Evolutionary conservation across 2,329 filamentous ascomycete genomes (phyloP).

Genomic region (Podosphaera leucotricha): DNA sequence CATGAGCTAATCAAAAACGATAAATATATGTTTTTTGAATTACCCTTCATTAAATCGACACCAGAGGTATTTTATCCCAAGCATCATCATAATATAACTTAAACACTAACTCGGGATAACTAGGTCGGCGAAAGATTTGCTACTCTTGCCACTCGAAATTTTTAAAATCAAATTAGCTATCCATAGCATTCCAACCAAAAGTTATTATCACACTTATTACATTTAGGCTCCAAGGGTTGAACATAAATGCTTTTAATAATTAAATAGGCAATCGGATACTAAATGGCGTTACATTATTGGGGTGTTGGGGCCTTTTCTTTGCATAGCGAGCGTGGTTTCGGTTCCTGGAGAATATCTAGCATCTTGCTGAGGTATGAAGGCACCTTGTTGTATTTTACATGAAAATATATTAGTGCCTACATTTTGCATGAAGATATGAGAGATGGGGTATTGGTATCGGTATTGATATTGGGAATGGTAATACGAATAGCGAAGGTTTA

Average conservation of each 20-base stretch:
- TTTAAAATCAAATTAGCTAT: constrained; percentile 3
- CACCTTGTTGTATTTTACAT: constrained; percentile 12
- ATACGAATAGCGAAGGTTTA: neutral
- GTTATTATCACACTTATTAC: neutral
- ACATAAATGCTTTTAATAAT: constrained; percentile 9
- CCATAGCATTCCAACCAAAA: neutral
- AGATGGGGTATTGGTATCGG: no score
- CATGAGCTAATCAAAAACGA: constrained; percentile 81
- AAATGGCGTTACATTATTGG: constrained; percentile 14
- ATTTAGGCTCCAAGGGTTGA: constrained; percentile 1
- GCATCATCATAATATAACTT: neutral
- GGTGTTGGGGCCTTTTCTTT: constrained; percentile 14
- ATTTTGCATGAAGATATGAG: constrained; percentile 7
- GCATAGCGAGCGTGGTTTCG: constrained; percentile 17
- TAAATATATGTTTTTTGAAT: constrained; percentile 74
- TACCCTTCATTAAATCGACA: constrained; percentile 73
- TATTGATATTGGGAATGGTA: constrained; percentile 7
- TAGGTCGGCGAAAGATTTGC: constrained; percentile 15
- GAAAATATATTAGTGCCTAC: constrained; percentile 13
- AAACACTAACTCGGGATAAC: neutral
- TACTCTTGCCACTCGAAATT: constrained; percentile 9
- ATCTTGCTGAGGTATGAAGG: constrained; percentile 2
- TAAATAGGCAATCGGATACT: constrained; percentile 15
- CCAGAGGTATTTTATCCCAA: constrained; percentile 42
- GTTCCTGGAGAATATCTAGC: constrained; percentile 13